phyloP scores from a whole-genome alignment of 495 filamentous ascomycete species.

The Trichocladium uniseriatum region DNA sequence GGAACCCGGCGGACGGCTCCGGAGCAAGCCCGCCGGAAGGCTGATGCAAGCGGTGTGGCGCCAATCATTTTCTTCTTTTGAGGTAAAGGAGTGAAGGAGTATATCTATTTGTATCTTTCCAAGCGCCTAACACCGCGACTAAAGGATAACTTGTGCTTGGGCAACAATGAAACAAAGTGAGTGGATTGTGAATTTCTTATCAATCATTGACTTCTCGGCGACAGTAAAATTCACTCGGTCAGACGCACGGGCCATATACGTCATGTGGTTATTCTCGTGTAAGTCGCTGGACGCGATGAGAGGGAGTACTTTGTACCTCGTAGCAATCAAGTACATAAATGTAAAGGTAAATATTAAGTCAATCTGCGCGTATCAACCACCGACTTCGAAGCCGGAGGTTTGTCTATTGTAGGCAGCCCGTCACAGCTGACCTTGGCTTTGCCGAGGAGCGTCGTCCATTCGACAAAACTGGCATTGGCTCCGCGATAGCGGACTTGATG shows the following conservation, averaged over 20 bases:
- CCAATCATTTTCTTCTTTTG: constrained; percentile 1
- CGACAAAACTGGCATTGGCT: too few species aligned
- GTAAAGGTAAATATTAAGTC: too few species aligned
- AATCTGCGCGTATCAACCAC: too few species aligned
- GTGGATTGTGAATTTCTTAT: too few species aligned
- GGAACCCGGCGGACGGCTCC: neutral
- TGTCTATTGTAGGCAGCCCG: neutral
- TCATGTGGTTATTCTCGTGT: constrained; percentile 13
- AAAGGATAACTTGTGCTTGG: neutral
- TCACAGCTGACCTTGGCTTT: neutral
- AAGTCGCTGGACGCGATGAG: too few species aligned
- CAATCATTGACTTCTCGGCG: too few species aligned
- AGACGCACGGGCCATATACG: constrained; percentile 11
- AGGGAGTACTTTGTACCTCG: too few species aligned
- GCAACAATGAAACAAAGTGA: too few species aligned
- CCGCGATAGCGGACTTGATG: too few species aligned
- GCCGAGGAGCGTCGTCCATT: too few species aligned
- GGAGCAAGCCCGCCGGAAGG: neutral
- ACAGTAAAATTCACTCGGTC: too few species aligned
- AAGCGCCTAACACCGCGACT: neutral
- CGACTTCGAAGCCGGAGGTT: neutral
- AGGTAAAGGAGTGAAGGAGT: neutral
- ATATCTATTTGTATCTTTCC: neutral
- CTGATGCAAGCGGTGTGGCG: neutral
- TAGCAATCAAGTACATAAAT: too few species aligned